These are phyloP conservation scores for Ophiostoma tasmaniense DNA, from an alignment of 2,329 filamentous ascomycete species.

Conservation along the genomic window DNA sequence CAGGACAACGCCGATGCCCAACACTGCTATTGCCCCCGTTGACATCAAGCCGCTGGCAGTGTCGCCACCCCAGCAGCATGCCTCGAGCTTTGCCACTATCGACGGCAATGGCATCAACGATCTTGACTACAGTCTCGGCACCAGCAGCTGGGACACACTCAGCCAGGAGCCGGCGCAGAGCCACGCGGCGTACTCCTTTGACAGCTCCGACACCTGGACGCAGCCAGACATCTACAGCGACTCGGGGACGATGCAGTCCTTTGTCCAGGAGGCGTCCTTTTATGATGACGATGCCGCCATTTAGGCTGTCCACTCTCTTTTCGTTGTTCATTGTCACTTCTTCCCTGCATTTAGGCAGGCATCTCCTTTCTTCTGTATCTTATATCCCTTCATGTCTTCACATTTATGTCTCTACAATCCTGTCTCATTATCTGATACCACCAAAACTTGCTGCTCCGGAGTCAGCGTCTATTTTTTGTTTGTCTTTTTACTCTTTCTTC, in stretches of 20 bases:
- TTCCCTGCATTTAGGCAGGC: background rate
- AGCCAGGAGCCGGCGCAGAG: background rate
- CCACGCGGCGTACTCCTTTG: slow-evolving; percentile 11
- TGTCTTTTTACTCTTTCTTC: background rate
- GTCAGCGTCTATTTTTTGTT: background rate
- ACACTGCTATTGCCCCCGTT: background rate
- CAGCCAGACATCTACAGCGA: slow-evolving; percentile 2
- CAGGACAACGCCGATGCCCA: background rate
- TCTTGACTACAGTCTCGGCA: background rate
- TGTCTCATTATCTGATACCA: background rate
- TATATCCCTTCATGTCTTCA: background rate
- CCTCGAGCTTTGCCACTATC: background rate
- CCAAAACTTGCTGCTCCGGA: background rate
- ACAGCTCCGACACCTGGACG: slow-evolving; percentile 15
- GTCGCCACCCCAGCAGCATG: background rate
- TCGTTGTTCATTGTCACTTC: background rate
- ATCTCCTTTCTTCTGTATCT: background rate
- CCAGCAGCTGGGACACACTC: background rate
- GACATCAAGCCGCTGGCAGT: background rate
- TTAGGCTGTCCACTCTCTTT: background rate
- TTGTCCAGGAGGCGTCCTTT: slow-evolving; percentile 10
- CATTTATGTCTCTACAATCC: background rate
- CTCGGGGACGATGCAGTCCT: slow-evolving; percentile 11
- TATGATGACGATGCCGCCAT: slow-evolving; percentile 18
- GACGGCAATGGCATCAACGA: background rate